Conservation (phyloP, 2,329 filamentous ascomycete genomes). For the Paecilomyces sp. region DNA sequence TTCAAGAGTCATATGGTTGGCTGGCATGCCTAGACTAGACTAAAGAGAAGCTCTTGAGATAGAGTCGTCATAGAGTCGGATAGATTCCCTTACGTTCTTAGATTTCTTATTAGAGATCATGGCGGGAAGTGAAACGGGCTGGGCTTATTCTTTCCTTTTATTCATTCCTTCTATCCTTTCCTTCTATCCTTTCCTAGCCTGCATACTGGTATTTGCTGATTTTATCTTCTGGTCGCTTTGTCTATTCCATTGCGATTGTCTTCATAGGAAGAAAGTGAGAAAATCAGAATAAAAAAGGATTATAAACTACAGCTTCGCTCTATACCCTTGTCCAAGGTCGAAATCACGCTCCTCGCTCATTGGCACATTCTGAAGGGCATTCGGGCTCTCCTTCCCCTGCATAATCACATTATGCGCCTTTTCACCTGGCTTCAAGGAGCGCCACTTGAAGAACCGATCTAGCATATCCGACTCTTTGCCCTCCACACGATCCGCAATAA, state of each 20-base stretch:
- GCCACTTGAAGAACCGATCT: slow-evolving; percentile 15
- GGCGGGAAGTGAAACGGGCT: background rate
- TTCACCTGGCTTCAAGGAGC: slow-evolving; percentile 7
- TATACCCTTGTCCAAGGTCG: background rate
- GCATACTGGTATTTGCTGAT: background rate
- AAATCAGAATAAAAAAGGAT: background rate
- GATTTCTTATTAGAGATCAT: background rate
- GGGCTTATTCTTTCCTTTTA: no score
- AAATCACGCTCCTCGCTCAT: slow-evolving; percentile 2
- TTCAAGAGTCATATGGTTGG: background rate
- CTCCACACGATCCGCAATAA: slow-evolving; percentile 47
- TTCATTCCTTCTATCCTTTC: background rate
- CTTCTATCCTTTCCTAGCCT: background rate
- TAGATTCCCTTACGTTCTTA: background rate
- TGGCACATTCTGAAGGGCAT: slow-evolving; percentile 10
- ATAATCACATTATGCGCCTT: slow-evolving; percentile 13
- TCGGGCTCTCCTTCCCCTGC: slow-evolving; percentile 12
- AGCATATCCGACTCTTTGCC: slow-evolving; percentile 23
- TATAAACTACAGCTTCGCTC: background rate
- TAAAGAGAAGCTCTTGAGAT: background rate
- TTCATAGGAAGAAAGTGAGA: background rate
- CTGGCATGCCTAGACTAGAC: background rate
- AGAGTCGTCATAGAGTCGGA: background rate
- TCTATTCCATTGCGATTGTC: background rate
- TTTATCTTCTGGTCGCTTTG: background rate